Conservation (phyloP, 345 rosid species). For the Camelina neglecta region DNA sequence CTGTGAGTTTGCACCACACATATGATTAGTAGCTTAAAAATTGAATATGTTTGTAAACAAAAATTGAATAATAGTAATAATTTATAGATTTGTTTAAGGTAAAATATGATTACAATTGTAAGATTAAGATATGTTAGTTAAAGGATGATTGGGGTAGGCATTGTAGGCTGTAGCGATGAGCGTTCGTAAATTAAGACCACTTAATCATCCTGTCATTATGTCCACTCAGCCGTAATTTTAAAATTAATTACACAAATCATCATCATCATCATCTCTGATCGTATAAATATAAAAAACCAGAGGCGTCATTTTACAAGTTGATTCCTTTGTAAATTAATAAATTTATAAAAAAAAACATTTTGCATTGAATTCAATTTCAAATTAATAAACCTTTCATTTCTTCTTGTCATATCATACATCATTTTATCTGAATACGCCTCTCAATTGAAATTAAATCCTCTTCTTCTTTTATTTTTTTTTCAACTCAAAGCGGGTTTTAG, state of each 20-base stretch:
- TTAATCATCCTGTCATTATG: constrained; percentile 6
- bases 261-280: background rate
- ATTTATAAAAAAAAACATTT: background rate
- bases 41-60: too few relatives aligned
- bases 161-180: background rate
- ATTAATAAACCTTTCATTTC: constrained; percentile 25
- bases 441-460: constrained; percentile 21
- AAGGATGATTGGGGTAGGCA: too few relatives aligned
- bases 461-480: too few relatives aligned
- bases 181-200: background rate
- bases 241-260: background rate
- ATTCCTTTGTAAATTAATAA: constrained; percentile 7
- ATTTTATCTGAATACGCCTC: constrained; percentile 37
- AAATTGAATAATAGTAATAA: too few relatives aligned
- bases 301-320: constrained; percentile 40
- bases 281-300: constrained; percentile 11
- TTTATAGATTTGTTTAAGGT: too few relatives aligned
- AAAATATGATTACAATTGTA: too few relatives aligned
- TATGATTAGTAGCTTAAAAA: too few relatives aligned
- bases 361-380: constrained; percentile 19
- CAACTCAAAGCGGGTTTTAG: constrained; percentile 34
- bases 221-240: constrained; percentile 33
- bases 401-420: constrained; percentile 11
- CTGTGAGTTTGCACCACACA: too few relatives aligned
- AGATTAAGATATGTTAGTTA: too few relatives aligned